Evolutionary conservation across 148 eudicot species (phyloP), one percentile per base, ranked within the genome.

Genomic region (Rhododendron vialii): DNA sequence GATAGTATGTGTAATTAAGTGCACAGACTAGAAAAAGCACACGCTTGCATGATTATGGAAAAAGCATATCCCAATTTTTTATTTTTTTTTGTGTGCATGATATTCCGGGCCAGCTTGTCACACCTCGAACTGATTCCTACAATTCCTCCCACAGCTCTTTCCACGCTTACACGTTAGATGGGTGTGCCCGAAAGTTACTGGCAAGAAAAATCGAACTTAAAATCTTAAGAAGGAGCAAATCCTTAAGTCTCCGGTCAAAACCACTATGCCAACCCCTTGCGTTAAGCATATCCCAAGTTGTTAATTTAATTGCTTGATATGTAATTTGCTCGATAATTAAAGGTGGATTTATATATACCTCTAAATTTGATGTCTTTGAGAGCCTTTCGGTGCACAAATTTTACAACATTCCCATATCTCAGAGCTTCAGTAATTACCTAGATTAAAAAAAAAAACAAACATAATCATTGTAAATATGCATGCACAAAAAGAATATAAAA

Each of bases 341-440:
- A 20, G 6, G 18, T 6, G 50, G 33, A 33, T 59, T 26, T 50
- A 80, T 35, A 80, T 35, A 14, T 47, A 92, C 94, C 94, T 92
- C 80, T 90, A 69, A 93, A 91, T 85, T 91, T 87, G 77, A 91
- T 85, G 82, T 91, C 92, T 87, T 87, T 89, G 79, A 91, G 89
- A 84, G 93, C 93, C 91, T 91, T 90, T 81, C 93, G 88, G 84
- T 93, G 93, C 79, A 93, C 92, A 86, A 91, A 91, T 86, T 93
- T 91, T 48, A 93, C 95, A 83, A 93, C 87, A 84, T 93, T 93
- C 59, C 95, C 95, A 85, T 86, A 92, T 84, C 95, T 91, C 76
- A 93, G 89, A 88, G 95, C 91, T 87, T 93, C 95, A 85, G 84
- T 93, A 55, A 93, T 92, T 81, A 92, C 93, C 95, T 92, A 57